phyloP scores from a whole-genome alignment of 495 filamentous ascomycete genomes.

The Gamarada debralockiae region DNA sequence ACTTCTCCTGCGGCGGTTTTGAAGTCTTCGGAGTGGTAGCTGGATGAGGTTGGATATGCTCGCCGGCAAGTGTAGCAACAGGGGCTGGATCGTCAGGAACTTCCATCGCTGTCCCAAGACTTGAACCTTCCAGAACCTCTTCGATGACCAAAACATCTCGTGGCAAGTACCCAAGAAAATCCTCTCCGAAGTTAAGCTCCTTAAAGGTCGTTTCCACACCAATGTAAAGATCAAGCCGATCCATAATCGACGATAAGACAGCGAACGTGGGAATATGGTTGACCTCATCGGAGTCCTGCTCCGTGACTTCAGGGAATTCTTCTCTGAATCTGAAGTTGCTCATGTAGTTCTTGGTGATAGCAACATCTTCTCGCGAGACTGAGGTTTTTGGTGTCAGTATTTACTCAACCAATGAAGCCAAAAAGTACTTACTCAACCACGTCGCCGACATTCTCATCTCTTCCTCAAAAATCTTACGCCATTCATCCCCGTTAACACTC shows the following conservation, averaged over 20 bases:
- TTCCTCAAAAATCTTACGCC: not conserved
- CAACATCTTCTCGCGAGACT: too few species aligned
- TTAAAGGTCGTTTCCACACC: not conserved
- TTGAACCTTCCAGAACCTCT: too few species aligned
- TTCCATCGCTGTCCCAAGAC: too few species aligned
- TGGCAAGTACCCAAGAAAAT: too few species aligned
- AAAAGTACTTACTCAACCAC: not conserved
- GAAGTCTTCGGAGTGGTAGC: too few species aligned
- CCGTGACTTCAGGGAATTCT: not conserved
- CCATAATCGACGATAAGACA: not conserved
- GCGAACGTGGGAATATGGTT: not conserved
- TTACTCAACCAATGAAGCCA: too few species aligned
- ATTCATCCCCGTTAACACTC: not conserved
- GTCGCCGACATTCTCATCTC: not conserved
- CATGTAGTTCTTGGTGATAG: slow-evolving; percentile 1
- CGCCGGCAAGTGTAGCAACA: too few species aligned
- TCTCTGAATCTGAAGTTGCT: not conserved
- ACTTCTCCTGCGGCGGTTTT: not conserved
- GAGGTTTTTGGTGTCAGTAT: too few species aligned
- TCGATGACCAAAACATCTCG: too few species aligned
- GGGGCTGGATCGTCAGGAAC: too few species aligned
- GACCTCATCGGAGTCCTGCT: not conserved
- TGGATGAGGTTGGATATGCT: too few species aligned
- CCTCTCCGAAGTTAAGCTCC: too few species aligned
- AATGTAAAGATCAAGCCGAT: not conserved